A percentile compares a stretch with the other conserved stretches of the same genome.
Evolutionary conservation across 1,284 basidiomycete species (phyloP).

Genomic region (Cryptococcus sp.): DNA sequence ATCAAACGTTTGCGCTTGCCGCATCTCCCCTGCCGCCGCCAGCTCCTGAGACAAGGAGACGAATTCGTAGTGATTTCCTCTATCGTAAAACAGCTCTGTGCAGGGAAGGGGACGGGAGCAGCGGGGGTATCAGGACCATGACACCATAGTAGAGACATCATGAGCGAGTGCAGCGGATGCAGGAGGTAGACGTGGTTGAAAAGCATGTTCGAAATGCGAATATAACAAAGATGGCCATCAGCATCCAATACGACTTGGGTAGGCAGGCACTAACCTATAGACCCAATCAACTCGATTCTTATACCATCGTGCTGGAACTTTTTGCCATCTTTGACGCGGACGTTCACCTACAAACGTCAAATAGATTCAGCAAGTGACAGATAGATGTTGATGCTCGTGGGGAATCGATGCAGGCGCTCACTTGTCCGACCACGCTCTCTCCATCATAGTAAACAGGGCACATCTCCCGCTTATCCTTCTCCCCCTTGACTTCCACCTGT

Average conservation of each 20-base stretch:
- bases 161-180: not conserved
- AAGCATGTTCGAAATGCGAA: not conserved
- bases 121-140: not conserved
- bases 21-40: constrained; percentile 89
- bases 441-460: constrained; percentile 96
- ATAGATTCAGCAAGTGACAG: too few relatives aligned
- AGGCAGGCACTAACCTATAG: constrained; percentile 69
- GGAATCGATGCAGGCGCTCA: constrained; percentile 52
- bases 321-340: constrained; percentile 92
- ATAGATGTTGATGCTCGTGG: too few relatives aligned
- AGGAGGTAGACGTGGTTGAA: not conserved
- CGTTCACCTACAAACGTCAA: constrained; percentile 65
- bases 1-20: constrained; percentile 90
- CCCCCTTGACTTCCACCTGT: constrained; percentile 63
- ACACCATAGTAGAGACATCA: not conserved
- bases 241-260: not conserved
- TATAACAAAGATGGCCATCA: not conserved
- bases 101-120: not conserved
- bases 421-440: constrained; percentile 83
- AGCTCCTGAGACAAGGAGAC: constrained; percentile 92
- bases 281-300: constrained; percentile 95
- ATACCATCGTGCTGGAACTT: constrained; percentile 94
- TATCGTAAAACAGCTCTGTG: constrained; percentile 77
- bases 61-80: constrained; percentile 98
- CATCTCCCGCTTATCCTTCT: constrained; percentile 76